These are phyloP conservation scores for Quaeritorhiza haematococci DNA, from an alignment of 371 early-diverging fungal genomes.

Conservation along the genomic window DNA sequence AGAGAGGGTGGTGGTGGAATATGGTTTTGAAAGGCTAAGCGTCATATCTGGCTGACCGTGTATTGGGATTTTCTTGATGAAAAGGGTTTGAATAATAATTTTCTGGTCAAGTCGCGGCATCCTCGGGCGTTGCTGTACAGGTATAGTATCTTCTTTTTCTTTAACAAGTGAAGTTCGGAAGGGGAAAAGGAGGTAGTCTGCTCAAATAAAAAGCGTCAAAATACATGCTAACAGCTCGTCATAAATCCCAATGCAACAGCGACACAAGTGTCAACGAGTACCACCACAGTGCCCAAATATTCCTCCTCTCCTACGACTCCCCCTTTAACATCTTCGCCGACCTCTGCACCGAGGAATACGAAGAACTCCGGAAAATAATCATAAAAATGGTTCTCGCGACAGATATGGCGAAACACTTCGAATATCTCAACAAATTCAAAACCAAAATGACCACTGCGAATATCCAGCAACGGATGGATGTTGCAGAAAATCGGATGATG, in stretches of 20 bases:
- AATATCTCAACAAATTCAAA: conserved; percentile 48
- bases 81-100: conserved; percentile 40
- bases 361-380: conserved; percentile 34
- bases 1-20: too few species aligned
- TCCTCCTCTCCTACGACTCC: conserved; percentile 21
- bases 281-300: conserved; percentile 35
- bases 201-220: too few species aligned
- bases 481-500: conserved; percentile 27
- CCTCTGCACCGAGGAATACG: conserved; percentile 32
- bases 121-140: conserved; percentile 40
- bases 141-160: too few species aligned
- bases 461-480: conserved; percentile 2
- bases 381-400: conserved; percentile 46
- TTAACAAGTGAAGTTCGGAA: too few species aligned
- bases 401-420: conserved; percentile 55
- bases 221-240: too few species aligned
- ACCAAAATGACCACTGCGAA: conserved; percentile 30
- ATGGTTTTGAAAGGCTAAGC: too few species aligned
- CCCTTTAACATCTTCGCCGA: conserved; percentile 33
- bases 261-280: conserved; percentile 32
- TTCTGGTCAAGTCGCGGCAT: conserved; percentile 36
- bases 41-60: too few species aligned
- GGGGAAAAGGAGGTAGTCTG: conserved; percentile 28
- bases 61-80: too few species aligned
- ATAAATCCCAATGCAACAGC: too few species aligned